phyloP scores from a whole-genome alignment of 768 basidiomycete species.

The Rhodotorula diobovata region DNA sequence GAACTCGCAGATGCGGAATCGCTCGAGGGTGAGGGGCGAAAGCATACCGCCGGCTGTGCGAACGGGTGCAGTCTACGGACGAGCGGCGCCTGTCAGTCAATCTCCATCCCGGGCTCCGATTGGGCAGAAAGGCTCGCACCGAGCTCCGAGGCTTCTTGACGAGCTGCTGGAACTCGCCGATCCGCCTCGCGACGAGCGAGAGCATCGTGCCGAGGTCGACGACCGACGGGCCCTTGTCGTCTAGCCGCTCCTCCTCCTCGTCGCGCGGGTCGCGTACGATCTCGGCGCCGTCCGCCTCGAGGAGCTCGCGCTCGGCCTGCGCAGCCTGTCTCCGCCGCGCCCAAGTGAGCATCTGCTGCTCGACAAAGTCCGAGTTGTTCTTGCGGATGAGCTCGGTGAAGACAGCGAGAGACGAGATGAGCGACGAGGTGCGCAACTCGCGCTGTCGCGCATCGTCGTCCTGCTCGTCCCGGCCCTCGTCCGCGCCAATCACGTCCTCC shows the following conservation, averaged over 20 bases:
- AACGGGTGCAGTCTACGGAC: slow-evolving; percentile 53
- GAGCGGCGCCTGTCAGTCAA: neutral
- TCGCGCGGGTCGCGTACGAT: slow-evolving; percentile 54
- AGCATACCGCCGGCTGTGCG: slow-evolving; percentile 69
- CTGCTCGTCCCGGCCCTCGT: neutral
- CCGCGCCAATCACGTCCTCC: neutral
- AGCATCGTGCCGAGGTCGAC: slow-evolving; percentile 83
- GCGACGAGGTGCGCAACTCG: slow-evolving; percentile 45
- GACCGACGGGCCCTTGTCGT: slow-evolving; percentile 50
- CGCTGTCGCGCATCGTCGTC: neutral
- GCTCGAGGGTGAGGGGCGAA: slow-evolving; percentile 82
- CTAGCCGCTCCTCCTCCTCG: slow-evolving; percentile 10
- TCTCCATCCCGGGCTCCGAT: slow-evolving; percentile 11
- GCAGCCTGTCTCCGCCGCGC: slow-evolving; percentile 47
- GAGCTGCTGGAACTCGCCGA: slow-evolving; percentile 66
- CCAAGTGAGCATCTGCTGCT: slow-evolving; percentile 59
- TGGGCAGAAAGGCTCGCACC: slow-evolving; percentile 53
- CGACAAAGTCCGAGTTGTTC: slow-evolving; percentile 84
- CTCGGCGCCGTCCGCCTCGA: slow-evolving; percentile 72
- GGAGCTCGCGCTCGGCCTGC: slow-evolving; percentile 63
- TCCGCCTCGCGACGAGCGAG: slow-evolving; percentile 63
- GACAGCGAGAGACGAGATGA: slow-evolving; percentile 78
- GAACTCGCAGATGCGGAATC: slow-evolving; percentile 91
- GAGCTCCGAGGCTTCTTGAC: slow-evolving; percentile 68
- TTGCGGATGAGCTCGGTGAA: slow-evolving; percentile 63